Evolutionary conservation across 108 stramenopile genomes (phyloP), one percentile per base, ranked within the genome.

Genomic region (Fistulifera solaris): DNA sequence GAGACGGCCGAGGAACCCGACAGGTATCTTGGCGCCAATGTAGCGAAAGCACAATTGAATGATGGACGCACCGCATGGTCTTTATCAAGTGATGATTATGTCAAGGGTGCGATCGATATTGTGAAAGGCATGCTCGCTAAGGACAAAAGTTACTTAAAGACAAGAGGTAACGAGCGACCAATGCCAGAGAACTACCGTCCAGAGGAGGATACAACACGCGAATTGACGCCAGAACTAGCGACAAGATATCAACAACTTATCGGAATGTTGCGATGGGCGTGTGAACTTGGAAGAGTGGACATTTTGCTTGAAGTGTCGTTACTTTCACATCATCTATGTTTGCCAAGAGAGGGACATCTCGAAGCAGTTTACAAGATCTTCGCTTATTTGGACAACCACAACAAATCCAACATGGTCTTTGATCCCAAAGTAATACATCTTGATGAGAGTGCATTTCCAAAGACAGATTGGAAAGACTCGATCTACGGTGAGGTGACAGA

Each of bases 301-400:
- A 61, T 81, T 12, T 31, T 27, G 17, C 28, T 22, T 22, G 77
- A 78, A 53, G 71, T 66, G 0, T 83, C 72, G 0, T 58, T 71
- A 61, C 47, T 83, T 67, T 62, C 69, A 4, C 71, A 59, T 0
- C 66, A 71, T 38, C 42, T 78, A 0, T 71, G 72, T 23, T 18
- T 78, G 13, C 81, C 81, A 35, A 27, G 81, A 24, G 57, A 60
- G 48, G 78, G 76, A 21, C 83, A 84, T 47, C 46, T 84, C 40
- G 54, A 71, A 11, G 43, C 57, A 47, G 54, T 77, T 23, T 67
- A 54, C 11, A 55, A 75, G 24, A 65, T 83, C 17, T 79, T 77
- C 54, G 66, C 56, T 12, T 81, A 77, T 47, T 43, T 80, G 50
- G 63, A 71, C 16, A 50, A 39, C 0, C 60, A 62, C 55, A 62